phyloP scores from a whole-genome alignment of 345 rosid species.

The Clarkia xantiana region DNA sequence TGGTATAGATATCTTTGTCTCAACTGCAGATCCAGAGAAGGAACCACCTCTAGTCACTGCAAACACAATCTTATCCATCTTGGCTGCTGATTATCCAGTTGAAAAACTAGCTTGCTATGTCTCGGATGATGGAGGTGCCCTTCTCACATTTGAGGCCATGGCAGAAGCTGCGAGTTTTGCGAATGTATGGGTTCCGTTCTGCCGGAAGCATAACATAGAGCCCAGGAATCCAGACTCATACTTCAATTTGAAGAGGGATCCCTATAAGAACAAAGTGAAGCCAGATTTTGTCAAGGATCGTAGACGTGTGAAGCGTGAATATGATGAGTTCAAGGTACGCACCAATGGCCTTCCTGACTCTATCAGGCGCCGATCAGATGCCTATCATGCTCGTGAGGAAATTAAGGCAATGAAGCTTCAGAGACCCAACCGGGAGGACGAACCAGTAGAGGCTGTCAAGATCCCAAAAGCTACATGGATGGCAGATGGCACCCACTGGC shows the following conservation, averaged over 20 bases:
- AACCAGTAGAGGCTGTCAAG: conserved; percentile 56
- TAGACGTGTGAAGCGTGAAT: conserved; percentile 84
- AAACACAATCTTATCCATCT: conserved; percentile 81
- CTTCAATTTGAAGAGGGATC: conserved; percentile 82
- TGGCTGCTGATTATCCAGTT: conserved; percentile 81
- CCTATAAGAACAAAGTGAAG: conserved; percentile 83
- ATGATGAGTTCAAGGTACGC: conserved; percentile 93
- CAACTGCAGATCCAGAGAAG: conserved; percentile 97
- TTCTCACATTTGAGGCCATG: conserved; percentile 95
- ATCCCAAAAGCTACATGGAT: conserved; percentile 95
- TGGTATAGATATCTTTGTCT: conserved; percentile 82
- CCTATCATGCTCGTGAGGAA: conserved; percentile 93
- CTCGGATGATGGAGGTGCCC: conserved; percentile 97
- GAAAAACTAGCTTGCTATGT: conserved; percentile 97
- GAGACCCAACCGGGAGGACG: conserved; percentile 66
- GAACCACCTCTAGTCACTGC: conserved; percentile 97
- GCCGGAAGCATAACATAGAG: conserved; percentile 82
- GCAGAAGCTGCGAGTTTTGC: conserved; percentile 99
- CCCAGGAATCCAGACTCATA: conserved; percentile 95
- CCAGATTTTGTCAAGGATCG: conserved; percentile 88
- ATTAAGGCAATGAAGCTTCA: conserved; percentile 88
- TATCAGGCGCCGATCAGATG: conserved; percentile 89
- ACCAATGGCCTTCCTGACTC: conserved; percentile 85
- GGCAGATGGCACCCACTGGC: conserved; percentile 99
- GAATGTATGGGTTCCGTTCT: conserved; percentile 84